Percentiles rank a stretch among this genome's conserved stretches.
Conservation (phyloP, 2,329 filamentous ascomycete species). For the Curvularia verruculosa region DNA sequence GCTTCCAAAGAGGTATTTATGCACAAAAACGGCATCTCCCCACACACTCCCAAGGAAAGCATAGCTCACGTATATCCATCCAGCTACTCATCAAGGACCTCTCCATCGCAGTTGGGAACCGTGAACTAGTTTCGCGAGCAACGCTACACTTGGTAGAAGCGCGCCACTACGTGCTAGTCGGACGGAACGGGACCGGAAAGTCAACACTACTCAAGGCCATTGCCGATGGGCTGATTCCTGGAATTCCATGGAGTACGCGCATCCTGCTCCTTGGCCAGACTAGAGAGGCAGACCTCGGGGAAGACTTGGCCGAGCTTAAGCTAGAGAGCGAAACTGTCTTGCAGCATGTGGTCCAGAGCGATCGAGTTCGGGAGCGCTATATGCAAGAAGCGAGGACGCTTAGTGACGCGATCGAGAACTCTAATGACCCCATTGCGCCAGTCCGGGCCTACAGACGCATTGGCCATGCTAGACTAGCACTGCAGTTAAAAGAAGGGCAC, state of each 20-base stretch:
- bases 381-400: constrained; percentile 68
- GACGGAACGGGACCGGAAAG: constrained; percentile 82
- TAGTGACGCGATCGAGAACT: constrained; percentile 64
- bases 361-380: constrained; percentile 59
- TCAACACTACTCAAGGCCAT: constrained; percentile 79
- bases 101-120: constrained; percentile 66
- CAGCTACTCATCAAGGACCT: constrained; percentile 67
- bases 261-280: constrained; percentile 48
- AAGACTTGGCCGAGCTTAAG: constrained; percentile 42
- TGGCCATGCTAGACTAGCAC: constrained; percentile 66
- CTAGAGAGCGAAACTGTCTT: constrained; percentile 59
- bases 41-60: not conserved
- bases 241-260: constrained; percentile 51
- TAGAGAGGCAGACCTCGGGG: constrained; percentile 26
- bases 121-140: constrained; percentile 73
- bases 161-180: constrained; percentile 76
- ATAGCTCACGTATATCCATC: not conserved
- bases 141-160: constrained; percentile 75
- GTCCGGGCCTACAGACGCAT: constrained; percentile 67
- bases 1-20: constrained; percentile 46
- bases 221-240: constrained; percentile 78
- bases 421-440: constrained; percentile 62
- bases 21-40: not conserved
- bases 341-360: constrained; percentile 67
- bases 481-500: constrained; percentile 70